Base-by-base conservation (phyloP, 768 basidiomycete species). In the Termitomyces sp. region DNA sequence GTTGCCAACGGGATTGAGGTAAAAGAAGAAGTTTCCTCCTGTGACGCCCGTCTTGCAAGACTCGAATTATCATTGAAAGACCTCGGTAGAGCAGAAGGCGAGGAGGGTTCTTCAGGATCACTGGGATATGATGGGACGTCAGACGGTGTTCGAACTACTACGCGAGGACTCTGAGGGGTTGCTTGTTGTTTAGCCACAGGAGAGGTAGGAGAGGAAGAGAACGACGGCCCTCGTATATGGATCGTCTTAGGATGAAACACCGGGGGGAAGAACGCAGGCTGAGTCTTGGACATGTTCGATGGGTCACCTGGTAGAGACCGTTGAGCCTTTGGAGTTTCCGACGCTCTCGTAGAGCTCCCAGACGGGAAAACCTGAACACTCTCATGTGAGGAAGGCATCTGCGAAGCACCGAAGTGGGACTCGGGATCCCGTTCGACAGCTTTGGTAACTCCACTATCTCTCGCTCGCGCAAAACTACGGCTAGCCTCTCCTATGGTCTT, bases 401-500 rank as follows among this genome's bases (percentile, higher is more conserved):
- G 22, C 8, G 22, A 54, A 55, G 22, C 32, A 35, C 22, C 35
- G 10, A 8, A 11, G 16, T 18, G 8, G n/a, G n/a, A 10, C 32
- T 55, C 24, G 10, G n/a, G n/a, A 28, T 40, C 20, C 52, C 54
- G 54, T 46, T 57, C 59, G 18, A 75, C 64, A 47, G 70, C 57
- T 35, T 64, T 70, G 8, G 69, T 71, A 43, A 65, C 63, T 50
- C 76, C 74, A 47, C 60, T 66, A 4, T 57, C 54, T 30, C 57
- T 53, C 43, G 66, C 73, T 52, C 67, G 59, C 3, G 60, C 49
- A 62, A 75, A 77, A 46, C 64, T 66, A 6, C 62, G 60, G 22
- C 45, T 36, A 0, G 83, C 83, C 59, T 82, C 75, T 30, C 70
- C 75, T 59, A 76, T 62, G 3, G 76, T 71, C 2, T 57, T 9